phyloP scores from a whole-genome alignment of 2,329 filamentous ascomycete genomes.

The Microsporum canis region DNA sequence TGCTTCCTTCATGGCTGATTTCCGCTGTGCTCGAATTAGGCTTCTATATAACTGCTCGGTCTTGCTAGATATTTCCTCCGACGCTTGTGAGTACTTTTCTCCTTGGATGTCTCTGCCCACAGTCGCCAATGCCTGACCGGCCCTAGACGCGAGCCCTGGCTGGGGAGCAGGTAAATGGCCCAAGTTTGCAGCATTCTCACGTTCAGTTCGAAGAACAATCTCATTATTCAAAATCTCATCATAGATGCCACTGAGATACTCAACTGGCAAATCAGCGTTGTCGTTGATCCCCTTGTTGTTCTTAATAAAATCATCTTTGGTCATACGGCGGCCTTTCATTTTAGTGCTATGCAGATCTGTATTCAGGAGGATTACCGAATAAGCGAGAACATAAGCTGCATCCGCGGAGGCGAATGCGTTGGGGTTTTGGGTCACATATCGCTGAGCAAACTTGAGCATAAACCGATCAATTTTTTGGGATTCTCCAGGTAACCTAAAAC shows the following conservation, averaged over 20 bases:
- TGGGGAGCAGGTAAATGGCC: conserved; percentile 50
- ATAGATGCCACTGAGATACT: conserved; percentile 79
- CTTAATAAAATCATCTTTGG: conserved; percentile 94
- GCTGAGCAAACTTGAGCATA: conserved; percentile 97
- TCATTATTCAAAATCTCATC: conserved; percentile 87
- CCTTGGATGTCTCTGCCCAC: conserved; percentile 83
- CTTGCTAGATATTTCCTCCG: conserved; percentile 79
- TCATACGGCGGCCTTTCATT: conserved; percentile 73
- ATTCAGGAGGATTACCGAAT: conserved; percentile 94
- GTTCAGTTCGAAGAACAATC: conserved; percentile 87
- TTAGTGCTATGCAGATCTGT: conserved; percentile 90
- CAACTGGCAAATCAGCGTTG: conserved; percentile 80
- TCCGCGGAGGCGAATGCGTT: conserved; percentile 97
- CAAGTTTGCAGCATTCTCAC: conserved; percentile 73
- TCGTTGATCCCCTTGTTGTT: conserved; percentile 99
- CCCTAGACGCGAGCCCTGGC: conserved; percentile 63
- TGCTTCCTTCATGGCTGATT: conserved; percentile 60
- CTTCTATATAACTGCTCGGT: conserved; percentile 85
- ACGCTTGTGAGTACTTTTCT: conserved; percentile 89
- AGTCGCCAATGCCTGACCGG: conserved; percentile 81
- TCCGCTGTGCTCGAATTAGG: conserved; percentile 77
- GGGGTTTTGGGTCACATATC: conserved; percentile 88
- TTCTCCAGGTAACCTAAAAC: conserved; percentile 88
- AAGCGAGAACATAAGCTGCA: conserved; percentile 89
- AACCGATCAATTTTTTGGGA: conserved; percentile 98